Evolutionary conservation across 2,329 filamentous ascomycete species (phyloP).

Genomic region (Botrytis squamosa): DNA sequence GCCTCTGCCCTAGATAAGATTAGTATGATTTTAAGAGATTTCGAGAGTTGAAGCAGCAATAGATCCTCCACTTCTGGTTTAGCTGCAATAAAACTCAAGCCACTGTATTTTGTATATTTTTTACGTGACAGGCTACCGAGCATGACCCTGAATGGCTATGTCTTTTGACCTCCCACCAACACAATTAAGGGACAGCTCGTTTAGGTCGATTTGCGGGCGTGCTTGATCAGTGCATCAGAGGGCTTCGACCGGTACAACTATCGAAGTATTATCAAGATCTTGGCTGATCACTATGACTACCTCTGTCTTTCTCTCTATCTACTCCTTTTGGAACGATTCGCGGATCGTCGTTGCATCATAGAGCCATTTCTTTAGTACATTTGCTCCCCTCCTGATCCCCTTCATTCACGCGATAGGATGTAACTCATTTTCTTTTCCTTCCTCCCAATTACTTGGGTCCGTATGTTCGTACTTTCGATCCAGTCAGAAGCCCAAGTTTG

Average conservation of each 20-base stretch:
- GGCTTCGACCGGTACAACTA: constrained; percentile 15
- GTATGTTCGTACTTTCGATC: constrained; percentile 9
- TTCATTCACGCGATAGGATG: background rate
- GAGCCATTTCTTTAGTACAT: background rate
- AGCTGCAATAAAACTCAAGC: background rate
- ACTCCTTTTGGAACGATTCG: background rate
- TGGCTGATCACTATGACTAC: background rate
- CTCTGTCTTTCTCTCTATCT: background rate
- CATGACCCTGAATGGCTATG: background rate
- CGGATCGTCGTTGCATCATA: background rate
- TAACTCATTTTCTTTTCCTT: constrained; percentile 1
- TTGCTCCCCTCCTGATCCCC: background rate
- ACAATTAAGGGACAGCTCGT: background rate
- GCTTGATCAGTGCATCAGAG: constrained; percentile 19
- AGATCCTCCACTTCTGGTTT: constrained; percentile 15
- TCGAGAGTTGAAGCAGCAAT: background rate
- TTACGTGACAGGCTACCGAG: background rate
- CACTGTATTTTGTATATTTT: background rate
- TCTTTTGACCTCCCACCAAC: background rate
- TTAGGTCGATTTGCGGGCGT: constrained; percentile 9
- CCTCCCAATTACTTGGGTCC: constrained; percentile 8
- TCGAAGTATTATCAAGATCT: background rate
- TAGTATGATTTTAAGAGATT: background rate
- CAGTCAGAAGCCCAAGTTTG: constrained; percentile 4
- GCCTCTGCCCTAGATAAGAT: background rate